phyloP scores from a whole-genome alignment of 495 filamentous ascomycete genomes.

The Extremus antarcticus region DNA sequence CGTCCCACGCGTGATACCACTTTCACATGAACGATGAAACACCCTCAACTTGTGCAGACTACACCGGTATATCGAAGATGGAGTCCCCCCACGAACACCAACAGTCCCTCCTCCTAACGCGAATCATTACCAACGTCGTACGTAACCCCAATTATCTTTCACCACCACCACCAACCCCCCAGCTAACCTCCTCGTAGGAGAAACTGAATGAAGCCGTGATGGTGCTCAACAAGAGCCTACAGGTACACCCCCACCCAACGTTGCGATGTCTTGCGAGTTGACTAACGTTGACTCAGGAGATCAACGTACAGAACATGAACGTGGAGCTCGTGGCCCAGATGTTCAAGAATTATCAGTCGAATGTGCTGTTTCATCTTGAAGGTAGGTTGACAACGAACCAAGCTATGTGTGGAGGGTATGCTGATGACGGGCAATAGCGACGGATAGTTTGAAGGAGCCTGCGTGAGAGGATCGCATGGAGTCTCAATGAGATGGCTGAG shows the following conservation, averaged over 20 bases:
- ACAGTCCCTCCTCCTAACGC: conserved; percentile 81
- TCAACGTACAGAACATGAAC: conserved; percentile 98
- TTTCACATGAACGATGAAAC: not conserved
- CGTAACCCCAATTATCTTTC: conserved; percentile 22
- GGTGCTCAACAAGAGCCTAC: conserved; percentile 80
- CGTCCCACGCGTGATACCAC: too few species aligned
- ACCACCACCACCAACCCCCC: not conserved
- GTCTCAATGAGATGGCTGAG: too few species aligned
- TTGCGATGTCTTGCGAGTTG: not conserved
- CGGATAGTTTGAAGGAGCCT: conserved; percentile 75
- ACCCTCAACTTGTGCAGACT: too few species aligned
- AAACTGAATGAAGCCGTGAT: conserved; percentile 94
- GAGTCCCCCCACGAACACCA: conserved; percentile 97
- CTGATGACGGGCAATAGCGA: conserved; percentile 43
- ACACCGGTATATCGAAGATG: conserved; percentile 31
- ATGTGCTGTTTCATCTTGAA: conserved; percentile 94
- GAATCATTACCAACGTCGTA: conserved; percentile 96
- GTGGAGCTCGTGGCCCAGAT: conserved; percentile 96
- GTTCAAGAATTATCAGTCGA: conserved; percentile 99
- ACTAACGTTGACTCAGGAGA: conserved; percentile 50
- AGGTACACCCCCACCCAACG: conserved; percentile 41
- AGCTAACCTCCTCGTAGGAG: conserved; percentile 46
- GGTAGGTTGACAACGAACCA: conserved; percentile 40
- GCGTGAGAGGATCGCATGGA: not conserved
- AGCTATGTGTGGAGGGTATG: not conserved